phyloP scores from a whole-genome alignment of 345 rosid genomes.

The Eucalyptus tenuipes region DNA sequence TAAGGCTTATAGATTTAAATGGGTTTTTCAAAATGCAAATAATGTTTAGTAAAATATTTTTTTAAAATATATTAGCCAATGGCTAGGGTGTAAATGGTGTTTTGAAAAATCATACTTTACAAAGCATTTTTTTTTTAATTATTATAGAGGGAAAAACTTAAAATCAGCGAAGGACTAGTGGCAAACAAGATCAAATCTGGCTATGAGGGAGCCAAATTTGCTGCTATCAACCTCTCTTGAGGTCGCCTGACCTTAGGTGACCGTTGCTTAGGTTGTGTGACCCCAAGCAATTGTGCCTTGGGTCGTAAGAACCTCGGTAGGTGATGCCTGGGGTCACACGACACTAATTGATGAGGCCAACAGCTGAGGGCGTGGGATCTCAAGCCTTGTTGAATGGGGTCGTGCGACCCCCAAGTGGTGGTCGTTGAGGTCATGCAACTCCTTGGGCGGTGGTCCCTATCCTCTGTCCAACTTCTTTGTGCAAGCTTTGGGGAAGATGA shows the following conservation, averaged over 20 bases:
- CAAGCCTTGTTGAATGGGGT: background rate
- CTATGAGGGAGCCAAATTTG: too few relatives aligned
- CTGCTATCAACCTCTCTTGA: background rate
- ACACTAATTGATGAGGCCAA: background rate
- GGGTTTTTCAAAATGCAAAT: background rate
- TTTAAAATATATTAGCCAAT: too few relatives aligned
- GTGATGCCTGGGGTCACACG: background rate
- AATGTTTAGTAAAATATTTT: too few relatives aligned
- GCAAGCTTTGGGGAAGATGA: background rate
- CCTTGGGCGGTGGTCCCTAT: background rate
- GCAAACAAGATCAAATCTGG: background rate
- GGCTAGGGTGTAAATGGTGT: background rate
- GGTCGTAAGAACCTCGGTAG: background rate
- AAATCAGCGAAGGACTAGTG: background rate
- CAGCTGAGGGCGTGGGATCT: background rate
- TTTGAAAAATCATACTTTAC: background rate
- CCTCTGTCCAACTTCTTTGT: background rate
- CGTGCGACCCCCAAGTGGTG: background rate
- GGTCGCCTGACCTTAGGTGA: background rate
- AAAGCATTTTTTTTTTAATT: background rate
- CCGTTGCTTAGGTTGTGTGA: background rate
- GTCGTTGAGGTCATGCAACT: background rate
- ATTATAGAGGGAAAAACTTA: too few relatives aligned
- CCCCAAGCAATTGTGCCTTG: rapidly evolving
- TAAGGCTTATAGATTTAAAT: background rate